A percentile compares a stretch with the other conserved stretches of the same genome.
Evolutionary conservation across 2,329 filamentous ascomycete species (phyloP).

Genomic region (Cordyceps militaris): DNA sequence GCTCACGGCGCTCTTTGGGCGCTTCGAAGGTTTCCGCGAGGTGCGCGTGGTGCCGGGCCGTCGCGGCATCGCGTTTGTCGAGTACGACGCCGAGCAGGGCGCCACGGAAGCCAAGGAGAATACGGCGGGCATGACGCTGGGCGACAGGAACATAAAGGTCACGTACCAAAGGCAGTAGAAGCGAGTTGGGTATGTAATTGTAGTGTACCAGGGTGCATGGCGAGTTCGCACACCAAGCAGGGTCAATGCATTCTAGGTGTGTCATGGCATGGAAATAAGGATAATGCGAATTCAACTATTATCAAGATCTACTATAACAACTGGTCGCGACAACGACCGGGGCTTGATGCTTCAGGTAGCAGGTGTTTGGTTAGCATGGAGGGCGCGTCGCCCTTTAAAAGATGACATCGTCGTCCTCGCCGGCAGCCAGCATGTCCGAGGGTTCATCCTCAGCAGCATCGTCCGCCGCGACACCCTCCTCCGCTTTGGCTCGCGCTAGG

Average conservation of each 20-base stretch:
- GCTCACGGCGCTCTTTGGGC: slow-evolving; percentile 72
- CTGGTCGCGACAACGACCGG: neutral
- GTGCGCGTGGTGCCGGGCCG: slow-evolving; percentile 82
- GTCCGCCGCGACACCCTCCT: slow-evolving; percentile 27
- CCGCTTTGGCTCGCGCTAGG: slow-evolving; percentile 35
- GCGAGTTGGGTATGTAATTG: neutral
- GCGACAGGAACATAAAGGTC: slow-evolving; percentile 77
- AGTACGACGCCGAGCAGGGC: slow-evolving; percentile 85
- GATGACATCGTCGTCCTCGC: slow-evolving; percentile 79
- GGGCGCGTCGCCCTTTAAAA: slow-evolving; percentile 46
- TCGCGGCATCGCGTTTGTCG: slow-evolving; percentile 87
- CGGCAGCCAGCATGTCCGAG: slow-evolving; percentile 63
- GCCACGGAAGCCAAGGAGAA: slow-evolving; percentile 93
- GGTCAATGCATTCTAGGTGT: too few relatives aligned
- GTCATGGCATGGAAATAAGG: too few relatives aligned
- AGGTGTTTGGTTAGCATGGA: slow-evolving; percentile 6
- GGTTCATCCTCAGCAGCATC: slow-evolving; percentile 34
- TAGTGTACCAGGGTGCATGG: neutral
- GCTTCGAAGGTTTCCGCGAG: slow-evolving; percentile 92
- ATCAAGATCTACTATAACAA: slow-evolving; percentile 8
- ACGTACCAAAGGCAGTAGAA: slow-evolving; percentile 85
- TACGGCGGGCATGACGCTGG: slow-evolving; percentile 75
- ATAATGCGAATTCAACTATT: slow-evolving; percentile 8
- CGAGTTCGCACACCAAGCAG: too few relatives aligned
- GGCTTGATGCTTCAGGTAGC: neutral